Conservation (phyloP, 2,329 filamentous ascomycete species). For the Pseudogymnoascus sp. region DNA sequence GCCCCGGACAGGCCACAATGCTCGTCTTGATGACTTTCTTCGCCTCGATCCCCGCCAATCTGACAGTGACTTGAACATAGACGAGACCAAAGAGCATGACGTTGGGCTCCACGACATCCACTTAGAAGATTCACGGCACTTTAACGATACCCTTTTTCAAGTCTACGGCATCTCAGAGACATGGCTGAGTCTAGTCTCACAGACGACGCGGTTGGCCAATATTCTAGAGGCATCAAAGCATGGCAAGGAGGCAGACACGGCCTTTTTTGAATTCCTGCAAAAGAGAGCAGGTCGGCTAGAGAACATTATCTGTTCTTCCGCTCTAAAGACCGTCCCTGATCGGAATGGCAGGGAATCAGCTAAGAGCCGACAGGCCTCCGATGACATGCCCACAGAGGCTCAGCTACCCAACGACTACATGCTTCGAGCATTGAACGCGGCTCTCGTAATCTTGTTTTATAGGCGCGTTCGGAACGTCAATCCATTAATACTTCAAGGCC, state of each 20-base stretch:
- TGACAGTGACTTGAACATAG: slow-evolving; percentile 32
- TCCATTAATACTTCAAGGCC: slow-evolving; percentile 30
- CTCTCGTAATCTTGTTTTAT: slow-evolving; percentile 35
- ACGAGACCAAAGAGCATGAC: slow-evolving; percentile 29
- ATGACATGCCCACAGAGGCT: background rate
- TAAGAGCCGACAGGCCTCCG: slow-evolving; percentile 11
- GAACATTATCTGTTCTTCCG: slow-evolving; percentile 29
- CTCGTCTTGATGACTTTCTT: slow-evolving; percentile 32
- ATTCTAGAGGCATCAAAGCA: slow-evolving; percentile 21
- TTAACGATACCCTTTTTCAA: slow-evolving; percentile 31
- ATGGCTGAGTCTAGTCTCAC: slow-evolving; percentile 35
- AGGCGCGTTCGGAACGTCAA: slow-evolving; percentile 32
- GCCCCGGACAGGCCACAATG: slow-evolving; percentile 18
- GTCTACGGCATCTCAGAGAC: slow-evolving; percentile 36
- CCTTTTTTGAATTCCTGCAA: slow-evolving; percentile 7
- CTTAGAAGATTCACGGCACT: slow-evolving; percentile 12
- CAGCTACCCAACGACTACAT: slow-evolving; percentile 25
- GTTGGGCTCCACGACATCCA: slow-evolving; percentile 11
- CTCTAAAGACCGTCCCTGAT: slow-evolving; percentile 10
- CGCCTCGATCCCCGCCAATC: slow-evolving; percentile 27
- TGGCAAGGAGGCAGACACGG: background rate
- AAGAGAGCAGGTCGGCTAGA: slow-evolving; percentile 9
- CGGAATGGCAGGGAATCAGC: background rate
- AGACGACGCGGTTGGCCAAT: slow-evolving; percentile 35
- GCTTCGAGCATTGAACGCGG: slow-evolving; percentile 32